Base-by-base conservation (phyloP, 306 rosid species). In the Pyrus pyrifolia region DNA sequence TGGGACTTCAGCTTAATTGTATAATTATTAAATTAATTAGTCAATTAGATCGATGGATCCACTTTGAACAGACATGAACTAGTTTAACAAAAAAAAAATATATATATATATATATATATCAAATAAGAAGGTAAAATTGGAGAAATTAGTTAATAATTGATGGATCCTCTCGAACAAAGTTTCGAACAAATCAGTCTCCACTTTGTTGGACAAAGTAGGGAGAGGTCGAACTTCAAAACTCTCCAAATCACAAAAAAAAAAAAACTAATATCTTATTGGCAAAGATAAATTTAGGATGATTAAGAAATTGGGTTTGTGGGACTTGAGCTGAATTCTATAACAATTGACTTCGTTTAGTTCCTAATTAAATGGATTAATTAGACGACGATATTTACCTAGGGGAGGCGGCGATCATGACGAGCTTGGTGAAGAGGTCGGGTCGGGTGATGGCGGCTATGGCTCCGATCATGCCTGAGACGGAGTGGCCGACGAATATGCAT, bases 391-490 rank as follows among this genome's bases (percentile, higher is more conserved):
- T 21, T 21, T 81, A 90, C 96, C 98, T 89, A 2, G 98, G 95
- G 5, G 96, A 89, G 69, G 76, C 81, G 13, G 88, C 73, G 81
- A 93, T 31, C 91, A 89, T 73, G 63, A 93, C 31, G 80, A 93
- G 70, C 74, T 93, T 93, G 8, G 82, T 6, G 81, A 91, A 93
- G 25, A 91, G 89, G 31, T 91, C 96, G 0, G 96, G 96, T 66
- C 96, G 86, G 33, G 88, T 40, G 75, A 93, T 68, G 53, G 98
- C 83, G 66, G 96, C 98, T 49, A 88, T 44, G 61, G 82, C 78
- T 53, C 91, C 98, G 38, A 90, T 69, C 93, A 90, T 93, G 15
- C 83, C 96, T 33, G 98, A 93, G 79, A 93, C 91, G 13, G 98
- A 93, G 80, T 93, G 98, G 9, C 93, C 96, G 17, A 93, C 90